Base-by-base conservation (phyloP, 2,329 filamentous ascomycete genomes). In the Apiospora arundinis region DNA sequence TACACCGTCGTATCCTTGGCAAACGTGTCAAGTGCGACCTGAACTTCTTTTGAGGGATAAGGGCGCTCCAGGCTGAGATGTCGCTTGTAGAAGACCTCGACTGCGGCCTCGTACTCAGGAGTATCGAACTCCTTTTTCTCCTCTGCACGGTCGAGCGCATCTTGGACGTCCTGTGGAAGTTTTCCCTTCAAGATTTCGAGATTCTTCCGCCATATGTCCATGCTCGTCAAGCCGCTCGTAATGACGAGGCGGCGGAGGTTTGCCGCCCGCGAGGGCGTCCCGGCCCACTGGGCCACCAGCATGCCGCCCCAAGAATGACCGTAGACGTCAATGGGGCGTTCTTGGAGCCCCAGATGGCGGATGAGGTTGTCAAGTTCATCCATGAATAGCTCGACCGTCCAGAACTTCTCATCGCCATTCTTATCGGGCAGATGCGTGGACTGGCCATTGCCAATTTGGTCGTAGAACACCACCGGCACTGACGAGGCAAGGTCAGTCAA, bases 231-330 rank as follows among this genome's bases (percentile, higher is more conserved):
- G 52, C 77, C 78, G 65, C 75, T 81, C 0, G 76, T 73, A n/a
- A 81, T 67, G 11, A 82, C 52, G 9, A 82, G 71, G 0, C 75
- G 75, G 8, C 74, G 71, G 18, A 82, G 76, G 5, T 77, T 75
- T 11, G 69, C 66, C 1, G 73, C 42, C 21, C 68, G 60, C 23
- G 74, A 40, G 4, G 73, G 79, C 12, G 75, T 74, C 5, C 80
- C 80, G 0, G 85, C 85, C 77, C 82, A 86, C 42, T 81, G 75
- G 0, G 80, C 80, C 1, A 78, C 85, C 0, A 89, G 77, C 84
- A 89, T 87, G 0, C 84, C 87, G 21, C 87, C 86, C 86, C 87
- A 89, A 25, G 81, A 85, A 46, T 89, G 85, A 1, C 87, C 87
- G 0, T 84, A 79, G 0, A 88, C 70, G 72, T 86, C 81, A 70